Conservation (phyloP, 2,329 filamentous ascomycete genomes). For the Colletotrichum tanaceti region DNA sequence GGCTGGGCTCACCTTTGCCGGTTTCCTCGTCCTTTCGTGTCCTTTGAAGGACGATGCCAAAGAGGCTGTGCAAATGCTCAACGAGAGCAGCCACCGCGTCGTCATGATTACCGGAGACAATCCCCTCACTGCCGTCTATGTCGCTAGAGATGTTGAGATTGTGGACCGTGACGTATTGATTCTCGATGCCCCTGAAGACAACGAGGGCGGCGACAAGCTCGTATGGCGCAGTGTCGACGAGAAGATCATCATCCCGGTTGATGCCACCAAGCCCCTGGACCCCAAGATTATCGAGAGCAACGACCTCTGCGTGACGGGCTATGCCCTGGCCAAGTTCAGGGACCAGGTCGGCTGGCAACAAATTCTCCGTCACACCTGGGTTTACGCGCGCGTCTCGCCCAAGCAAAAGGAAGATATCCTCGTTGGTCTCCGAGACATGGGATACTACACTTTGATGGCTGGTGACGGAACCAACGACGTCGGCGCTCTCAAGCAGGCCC, state of each 20-base stretch:
- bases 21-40: constrained; percentile 94
- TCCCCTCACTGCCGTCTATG: constrained; percentile 94
- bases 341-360: constrained; percentile 80
- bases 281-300: constrained; percentile 83
- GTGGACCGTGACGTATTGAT: constrained; percentile 96
- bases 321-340: constrained; percentile 90
- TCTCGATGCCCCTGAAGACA: constrained; percentile 92
- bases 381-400: constrained; percentile 96
- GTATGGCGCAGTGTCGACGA: constrained; percentile 98
- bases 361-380: constrained; percentile 91
- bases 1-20: constrained; percentile 85
- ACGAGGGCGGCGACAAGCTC: constrained; percentile 80
- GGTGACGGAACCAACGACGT: constrained; percentile 99
- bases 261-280: constrained; percentile 84
- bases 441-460: constrained; percentile 98
- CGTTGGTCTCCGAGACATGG: constrained; percentile 94
- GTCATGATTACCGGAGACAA: constrained; percentile 99
- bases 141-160: constrained; percentile 95
- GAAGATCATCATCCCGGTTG: constrained; percentile 84
- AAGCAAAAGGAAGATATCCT: constrained; percentile 99
- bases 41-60: constrained; percentile 97
- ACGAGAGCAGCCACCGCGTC: constrained; percentile 97
- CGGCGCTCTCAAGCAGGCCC: constrained; percentile 95
- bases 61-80: constrained; percentile 94
- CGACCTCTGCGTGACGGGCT: constrained; percentile 95